A percentile compares a stretch with the other conserved stretches of the same genome.
These are phyloP conservation scores for Phytophthora sansomeana DNA, from an alignment of 352 stramenopile species.

Conservation along the genomic window DNA sequence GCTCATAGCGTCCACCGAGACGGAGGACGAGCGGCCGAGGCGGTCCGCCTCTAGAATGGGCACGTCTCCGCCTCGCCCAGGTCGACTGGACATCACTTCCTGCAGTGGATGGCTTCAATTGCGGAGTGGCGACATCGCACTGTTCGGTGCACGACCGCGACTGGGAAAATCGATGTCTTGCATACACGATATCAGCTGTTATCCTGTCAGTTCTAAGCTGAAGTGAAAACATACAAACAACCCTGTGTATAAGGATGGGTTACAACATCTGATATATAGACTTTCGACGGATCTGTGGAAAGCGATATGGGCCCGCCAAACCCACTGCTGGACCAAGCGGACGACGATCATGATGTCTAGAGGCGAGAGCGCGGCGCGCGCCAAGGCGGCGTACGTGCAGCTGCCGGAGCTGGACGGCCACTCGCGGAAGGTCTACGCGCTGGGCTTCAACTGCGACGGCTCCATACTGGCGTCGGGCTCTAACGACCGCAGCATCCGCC, in stretches of 20 bases:
- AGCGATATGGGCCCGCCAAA: slow-evolving; percentile 16
- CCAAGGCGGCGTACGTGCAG: slow-evolving; percentile 48
- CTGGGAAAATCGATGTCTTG: neutral
- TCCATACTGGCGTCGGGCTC: slow-evolving; percentile 81
- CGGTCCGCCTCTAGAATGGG: slow-evolving; percentile 40
- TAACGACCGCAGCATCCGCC: slow-evolving; percentile 80
- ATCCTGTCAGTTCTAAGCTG: neutral
- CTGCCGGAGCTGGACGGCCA: slow-evolving; percentile 84
- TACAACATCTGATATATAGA: neutral
- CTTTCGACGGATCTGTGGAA: neutral
- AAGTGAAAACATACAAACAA: neutral
- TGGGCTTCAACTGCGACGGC: slow-evolving; percentile 81
- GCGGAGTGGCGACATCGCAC: slow-evolving; percentile 11
- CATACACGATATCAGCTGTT: neutral
- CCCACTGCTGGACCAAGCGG: neutral
- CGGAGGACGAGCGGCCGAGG: slow-evolving; percentile 32
- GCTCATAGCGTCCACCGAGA: slow-evolving; percentile 23
- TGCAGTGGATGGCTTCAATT: slow-evolving; percentile 6
- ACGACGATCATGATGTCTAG: slow-evolving; percentile 25
- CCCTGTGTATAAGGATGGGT: neutral
- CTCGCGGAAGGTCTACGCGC: slow-evolving; percentile 80
- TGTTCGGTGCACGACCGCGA: neutral
- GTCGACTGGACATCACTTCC: slow-evolving; percentile 21
- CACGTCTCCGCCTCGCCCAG: slow-evolving; percentile 32
- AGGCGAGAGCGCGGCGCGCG: slow-evolving; percentile 18